These are phyloP conservation scores for Blastocystis sp. DNA, from an alignment of 352 stramenopile genomes.

Conservation along the genomic window DNA sequence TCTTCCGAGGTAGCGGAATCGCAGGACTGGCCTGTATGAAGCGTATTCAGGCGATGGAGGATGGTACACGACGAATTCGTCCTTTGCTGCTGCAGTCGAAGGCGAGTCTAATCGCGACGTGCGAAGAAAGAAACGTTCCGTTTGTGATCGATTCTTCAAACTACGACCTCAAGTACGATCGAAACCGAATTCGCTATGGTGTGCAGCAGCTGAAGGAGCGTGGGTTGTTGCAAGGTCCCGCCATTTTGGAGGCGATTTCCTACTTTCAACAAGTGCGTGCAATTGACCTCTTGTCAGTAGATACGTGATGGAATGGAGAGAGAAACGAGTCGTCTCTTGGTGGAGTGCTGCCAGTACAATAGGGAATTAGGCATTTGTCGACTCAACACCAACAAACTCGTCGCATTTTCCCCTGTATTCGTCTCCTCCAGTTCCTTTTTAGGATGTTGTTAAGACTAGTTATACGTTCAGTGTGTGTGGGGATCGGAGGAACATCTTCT, in stretches of 20 bases:
- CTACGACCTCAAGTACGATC: constrained; percentile 31
- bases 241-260: neutral
- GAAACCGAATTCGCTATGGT: constrained; percentile 1
- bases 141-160: constrained; percentile 40
- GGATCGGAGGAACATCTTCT: neutral
- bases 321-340: neutral
- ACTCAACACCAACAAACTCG: neutral
- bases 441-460: neutral
- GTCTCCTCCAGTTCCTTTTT: neutral
- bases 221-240: neutral
- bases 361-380: constrained; percentile 2
- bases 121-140: neutral
- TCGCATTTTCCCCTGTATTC: neutral
- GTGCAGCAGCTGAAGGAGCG: neutral
- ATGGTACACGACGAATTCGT: constrained; percentile 23
- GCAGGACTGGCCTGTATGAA: constrained; percentile 26
- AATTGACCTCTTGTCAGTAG: neutral
- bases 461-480: neutral
- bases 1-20: constrained; percentile 27
- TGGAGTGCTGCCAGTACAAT: constrained; percentile 32
- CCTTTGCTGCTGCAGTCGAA: constrained; percentile 20
- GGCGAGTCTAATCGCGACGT: neutral
- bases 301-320: neutral
- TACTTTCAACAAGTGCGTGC: constrained; percentile 11
- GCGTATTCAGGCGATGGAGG: constrained; percentile 31